These are phyloP conservation scores for Rehmannia glutinosa DNA, from an alignment of 257 asterid genomes.

Conservation along the genomic window DNA sequence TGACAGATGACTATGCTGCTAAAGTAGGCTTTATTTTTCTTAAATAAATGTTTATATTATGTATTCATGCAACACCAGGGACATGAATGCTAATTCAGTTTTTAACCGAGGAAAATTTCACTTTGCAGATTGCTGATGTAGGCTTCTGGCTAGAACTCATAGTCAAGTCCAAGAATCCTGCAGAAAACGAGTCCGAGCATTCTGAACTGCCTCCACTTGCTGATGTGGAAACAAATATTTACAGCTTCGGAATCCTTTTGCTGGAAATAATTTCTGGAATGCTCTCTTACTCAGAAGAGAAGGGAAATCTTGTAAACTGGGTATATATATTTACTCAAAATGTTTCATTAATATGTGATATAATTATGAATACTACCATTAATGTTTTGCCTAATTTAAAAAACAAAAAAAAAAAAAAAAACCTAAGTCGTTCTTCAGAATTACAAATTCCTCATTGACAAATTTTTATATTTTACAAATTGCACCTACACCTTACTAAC, in stretches of 20 bases:
- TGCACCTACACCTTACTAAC: too few species aligned
- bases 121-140: constrained; percentile 59
- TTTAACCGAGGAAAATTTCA: not conserved
- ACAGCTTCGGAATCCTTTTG: constrained; percentile 60
- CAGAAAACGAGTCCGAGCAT: constrained; percentile 43
- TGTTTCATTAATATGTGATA: too few species aligned
- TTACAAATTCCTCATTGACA: too few species aligned
- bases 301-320: constrained; percentile 58
- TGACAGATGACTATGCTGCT: constrained; percentile 95
- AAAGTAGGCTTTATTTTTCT: constrained; percentile 45
- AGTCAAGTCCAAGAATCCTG: constrained; percentile 37
- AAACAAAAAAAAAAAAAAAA: too few species aligned
- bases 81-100: not conserved
- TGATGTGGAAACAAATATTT: constrained; percentile 55
- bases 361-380: too few species aligned
- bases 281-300: constrained; percentile 57
- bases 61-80: not conserved
- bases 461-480: too few species aligned
- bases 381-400: too few species aligned
- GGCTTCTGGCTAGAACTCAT: constrained; percentile 68
- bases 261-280: constrained; percentile 70
- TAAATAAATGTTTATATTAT: not conserved
- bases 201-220: constrained; percentile 50
- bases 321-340: constrained; percentile 25
- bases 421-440: too few species aligned